Conservation (phyloP, 2,329 filamentous ascomycete species). For the Hypoxylon sp. region DNA sequence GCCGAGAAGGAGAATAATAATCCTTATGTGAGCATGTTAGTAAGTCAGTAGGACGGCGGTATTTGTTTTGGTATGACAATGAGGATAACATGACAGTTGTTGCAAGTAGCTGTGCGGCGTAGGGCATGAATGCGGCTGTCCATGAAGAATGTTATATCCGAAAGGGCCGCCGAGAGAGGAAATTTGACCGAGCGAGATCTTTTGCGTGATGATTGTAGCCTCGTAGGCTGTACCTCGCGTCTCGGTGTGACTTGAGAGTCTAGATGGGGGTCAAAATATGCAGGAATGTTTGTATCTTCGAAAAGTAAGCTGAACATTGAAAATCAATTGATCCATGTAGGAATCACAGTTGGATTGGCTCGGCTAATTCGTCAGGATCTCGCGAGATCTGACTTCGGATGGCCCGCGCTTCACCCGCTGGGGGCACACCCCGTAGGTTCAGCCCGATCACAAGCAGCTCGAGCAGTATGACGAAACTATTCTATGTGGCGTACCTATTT, state of each 20-base stretch:
- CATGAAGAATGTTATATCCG: slow-evolving; percentile 34
- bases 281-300: slow-evolving; percentile 5
- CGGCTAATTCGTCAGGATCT: slow-evolving; percentile 43
- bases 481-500: slow-evolving; percentile 8
- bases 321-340: slow-evolving; percentile 14
- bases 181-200: slow-evolving; percentile 32
- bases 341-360: slow-evolving; percentile 30
- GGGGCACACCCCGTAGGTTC: slow-evolving; percentile 13
- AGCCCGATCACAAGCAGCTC: slow-evolving; percentile 31
- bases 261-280: slow-evolving; percentile 14
- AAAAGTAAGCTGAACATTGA: slow-evolving; percentile 19
- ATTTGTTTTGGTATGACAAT: slow-evolving; percentile 4
- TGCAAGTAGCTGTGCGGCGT: slow-evolving; percentile 28
- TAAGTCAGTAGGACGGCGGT: background rate
- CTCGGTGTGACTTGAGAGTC: slow-evolving; percentile 25
- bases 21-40: slow-evolving; percentile 13
- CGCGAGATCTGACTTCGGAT: slow-evolving; percentile 39
- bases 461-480: slow-evolving; percentile 24
- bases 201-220: slow-evolving; percentile 22
- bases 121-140: slow-evolving; percentile 25
- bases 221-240: slow-evolving; percentile 27
- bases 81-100: slow-evolving; percentile 22
- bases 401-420: slow-evolving; percentile 22
- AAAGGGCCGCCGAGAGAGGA: slow-evolving; percentile 33
- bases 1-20: slow-evolving; percentile 2